A percentile compares a stretch with the other conserved stretches of the same genome.
These are phyloP conservation scores for Penicillium mononematosum DNA, from an alignment of 495 filamentous ascomycete species.

Conservation along the genomic window DNA sequence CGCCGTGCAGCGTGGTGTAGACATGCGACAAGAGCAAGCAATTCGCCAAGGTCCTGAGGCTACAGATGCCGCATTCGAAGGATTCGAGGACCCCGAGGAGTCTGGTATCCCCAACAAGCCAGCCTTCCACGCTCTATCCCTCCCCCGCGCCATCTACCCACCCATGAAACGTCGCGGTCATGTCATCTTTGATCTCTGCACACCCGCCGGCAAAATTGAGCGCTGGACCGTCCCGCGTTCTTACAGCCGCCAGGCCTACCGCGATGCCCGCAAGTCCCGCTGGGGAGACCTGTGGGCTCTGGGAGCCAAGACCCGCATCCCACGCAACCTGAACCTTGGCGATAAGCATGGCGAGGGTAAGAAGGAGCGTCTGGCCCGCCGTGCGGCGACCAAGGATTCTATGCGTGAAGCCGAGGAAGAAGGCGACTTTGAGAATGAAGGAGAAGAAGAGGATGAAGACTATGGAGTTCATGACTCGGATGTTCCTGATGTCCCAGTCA, in stretches of 20 bases:
- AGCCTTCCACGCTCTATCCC: slow-evolving; percentile 58
- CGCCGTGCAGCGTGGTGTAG: slow-evolving; percentile 75
- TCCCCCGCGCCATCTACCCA: slow-evolving; percentile 74
- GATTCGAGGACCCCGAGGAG: slow-evolving; percentile 42
- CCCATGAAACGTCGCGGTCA: slow-evolving; percentile 87
- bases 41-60: slow-evolving; percentile 44
- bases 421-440: slow-evolving; percentile 17
- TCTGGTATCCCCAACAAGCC: neutral
- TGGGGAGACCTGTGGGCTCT: slow-evolving; percentile 98
- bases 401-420: slow-evolving; percentile 26
- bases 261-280: slow-evolving; percentile 81
- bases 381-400: slow-evolving; percentile 33
- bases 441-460: slow-evolving; percentile 30
- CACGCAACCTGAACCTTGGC: slow-evolving; percentile 60
- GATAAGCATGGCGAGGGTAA: slow-evolving; percentile 56
- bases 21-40: slow-evolving; percentile 42
- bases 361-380: slow-evolving; percentile 44
- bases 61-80: slow-evolving; percentile 51
- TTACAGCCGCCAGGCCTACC: slow-evolving; percentile 76
- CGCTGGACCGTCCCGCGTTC: slow-evolving; percentile 88
- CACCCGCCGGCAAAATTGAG: slow-evolving; percentile 80
- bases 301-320: slow-evolving; percentile 81
- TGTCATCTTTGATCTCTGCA: slow-evolving; percentile 87
- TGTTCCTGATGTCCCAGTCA: slow-evolving; percentile 21
- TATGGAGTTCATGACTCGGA: slow-evolving; percentile 19